Evolutionary conservation across 169 alveolate genomes (phyloP).

Genomic region (Neospora caninum): DNA sequence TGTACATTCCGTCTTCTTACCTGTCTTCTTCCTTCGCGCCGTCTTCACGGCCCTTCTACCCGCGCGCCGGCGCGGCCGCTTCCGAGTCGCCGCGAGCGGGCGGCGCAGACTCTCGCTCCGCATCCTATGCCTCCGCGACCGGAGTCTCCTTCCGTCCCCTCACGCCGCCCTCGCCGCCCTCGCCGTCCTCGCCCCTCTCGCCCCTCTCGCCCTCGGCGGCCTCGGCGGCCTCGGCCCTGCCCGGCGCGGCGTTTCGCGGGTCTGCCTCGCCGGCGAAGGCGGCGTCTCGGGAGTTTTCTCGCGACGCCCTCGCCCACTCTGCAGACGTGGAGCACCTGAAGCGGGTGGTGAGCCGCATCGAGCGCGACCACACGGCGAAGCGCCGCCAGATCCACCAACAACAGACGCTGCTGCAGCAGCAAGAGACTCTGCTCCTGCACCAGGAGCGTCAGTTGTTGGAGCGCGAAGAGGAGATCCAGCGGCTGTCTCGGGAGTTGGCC

Average conservation of each 20-base stretch:
- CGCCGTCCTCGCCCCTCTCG: neutral
- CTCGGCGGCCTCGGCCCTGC: neutral
- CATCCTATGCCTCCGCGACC: neutral
- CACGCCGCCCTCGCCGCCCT: neutral
- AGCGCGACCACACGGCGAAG: neutral
- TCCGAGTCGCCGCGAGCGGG: neutral
- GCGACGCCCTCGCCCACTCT: neutral
- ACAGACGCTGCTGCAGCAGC: conserved; percentile 11
- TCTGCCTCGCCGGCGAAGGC: neutral
- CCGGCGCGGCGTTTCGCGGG: neutral
- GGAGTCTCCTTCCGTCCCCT: neutral
- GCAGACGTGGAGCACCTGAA: neutral
- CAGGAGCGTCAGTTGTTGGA: conserved; percentile 4
- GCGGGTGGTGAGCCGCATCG: conserved; percentile 20
- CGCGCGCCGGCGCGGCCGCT: neutral
- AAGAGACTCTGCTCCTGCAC: neutral
- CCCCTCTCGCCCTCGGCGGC: neutral
- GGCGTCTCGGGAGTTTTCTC: neutral
- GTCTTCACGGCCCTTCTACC: neutral
- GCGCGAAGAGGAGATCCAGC: neutral
- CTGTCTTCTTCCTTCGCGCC: neutral
- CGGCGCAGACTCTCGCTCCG: neutral
- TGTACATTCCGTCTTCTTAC: neutral
- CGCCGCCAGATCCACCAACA: conserved; percentile 7
- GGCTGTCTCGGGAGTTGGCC: neutral